A percentile compares a stretch with the other conserved stretches of the same genome.
Evolutionary conservation across 2,329 filamentous ascomycete genomes (phyloP).

Genomic region (Verruconis gallopava): DNA sequence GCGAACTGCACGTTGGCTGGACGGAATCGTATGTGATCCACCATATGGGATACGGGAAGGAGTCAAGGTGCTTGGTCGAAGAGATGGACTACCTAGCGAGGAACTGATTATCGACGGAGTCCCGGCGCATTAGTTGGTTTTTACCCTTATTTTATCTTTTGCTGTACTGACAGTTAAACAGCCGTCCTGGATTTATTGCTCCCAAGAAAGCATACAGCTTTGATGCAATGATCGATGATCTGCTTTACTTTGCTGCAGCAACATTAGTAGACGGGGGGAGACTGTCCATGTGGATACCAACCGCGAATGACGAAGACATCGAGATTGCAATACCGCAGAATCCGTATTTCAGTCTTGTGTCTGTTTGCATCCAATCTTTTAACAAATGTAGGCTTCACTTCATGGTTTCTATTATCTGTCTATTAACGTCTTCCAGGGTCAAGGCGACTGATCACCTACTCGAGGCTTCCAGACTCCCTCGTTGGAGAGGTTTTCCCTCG

Average conservation of each 20-base stretch:
- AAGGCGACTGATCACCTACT: constrained; percentile 75
- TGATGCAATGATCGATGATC: constrained; percentile 76
- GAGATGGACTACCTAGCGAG: constrained; percentile 42
- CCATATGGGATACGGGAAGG: constrained; percentile 94
- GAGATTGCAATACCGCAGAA: constrained; percentile 69
- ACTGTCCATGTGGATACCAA: constrained; percentile 95
- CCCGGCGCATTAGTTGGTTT: constrained; percentile 51
- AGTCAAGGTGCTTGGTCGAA: constrained; percentile 69
- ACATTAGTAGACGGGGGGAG: constrained; percentile 69
- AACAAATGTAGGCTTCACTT: constrained; percentile 56
- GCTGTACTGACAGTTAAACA: constrained; percentile 16
- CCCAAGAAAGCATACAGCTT: constrained; percentile 92
- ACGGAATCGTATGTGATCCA: constrained; percentile 90
- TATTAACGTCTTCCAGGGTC: constrained; percentile 48
- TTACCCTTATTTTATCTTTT: not conserved
- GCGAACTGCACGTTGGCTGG: constrained; percentile 45
- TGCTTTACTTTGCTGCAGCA: constrained; percentile 65
- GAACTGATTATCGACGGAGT: constrained; percentile 56
- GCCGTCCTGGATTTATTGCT: constrained; percentile 58
- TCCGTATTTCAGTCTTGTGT: constrained; percentile 58
- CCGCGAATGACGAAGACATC: constrained; percentile 47
- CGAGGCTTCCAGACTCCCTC: constrained; percentile 47
- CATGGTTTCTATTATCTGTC: constrained; percentile 10
- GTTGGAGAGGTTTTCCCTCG: constrained; percentile 27
- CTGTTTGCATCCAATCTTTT: constrained; percentile 73